Percentiles rank a stretch among this genome's conserved stretches.
Conservation (phyloP, 306 rosid genomes). For the Abrus pulchellus region DNA sequence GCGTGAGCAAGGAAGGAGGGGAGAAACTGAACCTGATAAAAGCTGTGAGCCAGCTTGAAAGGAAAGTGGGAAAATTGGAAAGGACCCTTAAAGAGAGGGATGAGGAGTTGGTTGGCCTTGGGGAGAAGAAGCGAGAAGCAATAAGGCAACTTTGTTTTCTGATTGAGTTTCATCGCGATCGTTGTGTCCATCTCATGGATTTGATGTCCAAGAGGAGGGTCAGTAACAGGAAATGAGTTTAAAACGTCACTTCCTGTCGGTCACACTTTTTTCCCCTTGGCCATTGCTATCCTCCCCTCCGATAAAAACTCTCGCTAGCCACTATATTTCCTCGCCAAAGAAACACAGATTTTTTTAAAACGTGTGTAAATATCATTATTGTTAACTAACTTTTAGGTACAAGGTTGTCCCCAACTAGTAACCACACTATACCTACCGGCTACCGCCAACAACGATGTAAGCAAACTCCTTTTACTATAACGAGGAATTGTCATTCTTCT, state of each 20-base stretch:
- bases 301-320: neutral
- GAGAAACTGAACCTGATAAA: slow-evolving; percentile 64
- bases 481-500: neutral
- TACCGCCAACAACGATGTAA: neutral
- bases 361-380: neutral
- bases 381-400: neutral
- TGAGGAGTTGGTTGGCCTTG: slow-evolving; percentile 60
- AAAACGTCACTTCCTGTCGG: neutral
- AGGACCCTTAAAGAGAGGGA: slow-evolving; percentile 64
- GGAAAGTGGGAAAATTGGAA: slow-evolving; percentile 62
- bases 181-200: slow-evolving; percentile 59
- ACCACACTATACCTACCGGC: neutral
- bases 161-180: slow-evolving; percentile 72
- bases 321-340: neutral
- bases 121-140: slow-evolving; percentile 80
- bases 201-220: slow-evolving; percentile 39
- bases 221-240: slow-evolving; percentile 13
- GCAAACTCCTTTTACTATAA: neutral
- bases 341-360: neutral
- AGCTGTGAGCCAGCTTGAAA: slow-evolving; percentile 62
- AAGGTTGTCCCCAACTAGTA: neutral
- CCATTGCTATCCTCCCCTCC: neutral
- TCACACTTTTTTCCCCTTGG: neutral
- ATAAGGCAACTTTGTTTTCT: slow-evolving; percentile 79
- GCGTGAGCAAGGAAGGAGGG: slow-evolving; percentile 67